Base-by-base conservation (phyloP, 768 basidiomycete genomes). In the Coprinellus aureogranulatus region DNA sequence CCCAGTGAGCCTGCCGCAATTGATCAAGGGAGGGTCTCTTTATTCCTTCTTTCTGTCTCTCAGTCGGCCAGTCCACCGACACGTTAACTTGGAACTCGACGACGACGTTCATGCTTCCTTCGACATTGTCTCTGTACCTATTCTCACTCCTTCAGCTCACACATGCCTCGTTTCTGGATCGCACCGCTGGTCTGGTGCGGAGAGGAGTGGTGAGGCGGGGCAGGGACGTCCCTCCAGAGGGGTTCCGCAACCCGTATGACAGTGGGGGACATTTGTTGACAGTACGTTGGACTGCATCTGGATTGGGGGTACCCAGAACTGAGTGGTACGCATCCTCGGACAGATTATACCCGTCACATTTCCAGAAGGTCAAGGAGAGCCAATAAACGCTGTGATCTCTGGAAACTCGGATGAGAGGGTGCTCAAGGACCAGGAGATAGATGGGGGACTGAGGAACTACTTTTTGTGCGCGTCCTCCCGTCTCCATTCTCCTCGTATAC, bases 391-490 rank as follows among this genome's bases (percentile, higher is more conserved):
- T 54, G 90, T 97, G 64, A 73, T 97, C 22, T 87, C 89, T 23
- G 89, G 81, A 9, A 77, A 85, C 45, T 96, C 94, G 3, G 89
- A 92, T 63, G 59, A 77, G 3, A 76, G 70, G 4, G 89, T 95
- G 1, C 79, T 94, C 45, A 77, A 83, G 23, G 82, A 87, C 61
- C 73, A 75, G 16, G 68, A 83, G 62, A 64, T 66, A 2, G 69
- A 88, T 48, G 94, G 94, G 14, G 92, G 94, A 2, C 72, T 94
- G 52, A 77, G 83, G 39, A 96, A 94, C 67, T 95, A 88, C 73
- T 90, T 85, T 67, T 72, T 87, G 91, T 93, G 63, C 62, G 89
- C 81, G n/a, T n/a, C n/a, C n/a, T 25, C 41, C 41, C 4, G 18
- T n/a, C 14, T 44, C 20, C 20, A n/a, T 44, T 44, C 41, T 16